Evolutionary conservation across 192 early-diverging fungal species (phyloP), one percentile per base, ranked within the genome.

Genomic region (Podila minutissima): DNA sequence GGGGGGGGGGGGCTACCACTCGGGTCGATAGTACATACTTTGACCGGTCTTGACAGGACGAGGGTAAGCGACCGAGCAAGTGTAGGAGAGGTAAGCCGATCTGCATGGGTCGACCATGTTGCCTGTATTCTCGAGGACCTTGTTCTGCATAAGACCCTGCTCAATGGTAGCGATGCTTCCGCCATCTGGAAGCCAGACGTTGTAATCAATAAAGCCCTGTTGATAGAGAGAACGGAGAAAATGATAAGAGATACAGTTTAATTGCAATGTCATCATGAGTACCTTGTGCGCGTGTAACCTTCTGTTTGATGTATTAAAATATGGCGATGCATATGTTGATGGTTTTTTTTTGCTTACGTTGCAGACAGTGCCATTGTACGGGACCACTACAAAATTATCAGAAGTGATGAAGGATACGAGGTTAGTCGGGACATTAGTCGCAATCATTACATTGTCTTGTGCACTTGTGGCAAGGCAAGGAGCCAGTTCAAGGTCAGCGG

Each of bases 121-220:
- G 15, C 33, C 62, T 53, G 66, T 9, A 26, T 73, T 46, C 33
- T 68, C 38, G 12, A 73, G 15, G 10, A 53, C 57, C 6, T 35
- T 29, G 13, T n/a, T 24, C 8, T 26, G 53, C 19, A 66, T 66
- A 29, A 73, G 32, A 4, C 19, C 20, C 20, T 64, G n/a, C 17
- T 81, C 77, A 24, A 81, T 41, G 5, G 41, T 19, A 4, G 48
- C 55, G 20, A 69, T 8, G 0, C 46, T 81, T 5, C 29, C 55
- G 15, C 37, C 37, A 61, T 73, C 69, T 5, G 77, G 66, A 4
- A 81, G 57, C 77, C 77, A 81, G 41, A 81, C 71, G 8, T 72
- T 35, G 57, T 81, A 81, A 64, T 81, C 67, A 46, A 81, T 69
- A 26, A 57, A 81, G 20, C 77, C 77, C 77, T 81, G 13, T 46